phyloP scores from a whole-genome alignment of 768 basidiomycete genomes.

The Pleurotus tuber-regium region DNA sequence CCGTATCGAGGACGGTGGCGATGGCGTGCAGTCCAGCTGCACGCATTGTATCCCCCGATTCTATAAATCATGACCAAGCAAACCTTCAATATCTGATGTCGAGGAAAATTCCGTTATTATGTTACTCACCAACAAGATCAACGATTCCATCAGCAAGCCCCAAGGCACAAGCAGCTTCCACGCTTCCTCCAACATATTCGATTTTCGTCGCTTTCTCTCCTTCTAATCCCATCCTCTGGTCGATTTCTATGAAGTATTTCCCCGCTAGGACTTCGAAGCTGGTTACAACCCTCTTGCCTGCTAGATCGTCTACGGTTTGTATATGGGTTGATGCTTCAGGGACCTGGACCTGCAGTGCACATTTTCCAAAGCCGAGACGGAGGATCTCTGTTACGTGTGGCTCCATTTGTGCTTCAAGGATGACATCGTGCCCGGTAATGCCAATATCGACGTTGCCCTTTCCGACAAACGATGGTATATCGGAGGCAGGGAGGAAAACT shows the following conservation, averaged over 20 bases:
- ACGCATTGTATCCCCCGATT: slow-evolving; percentile 99
- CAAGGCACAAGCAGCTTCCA: slow-evolving; percentile 95
- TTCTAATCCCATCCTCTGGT: slow-evolving; percentile 48
- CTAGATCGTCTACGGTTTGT: slow-evolving; percentile 73
- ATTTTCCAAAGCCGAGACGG: slow-evolving; percentile 90
- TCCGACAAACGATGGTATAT: slow-evolving; percentile 98
- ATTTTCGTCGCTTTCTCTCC: slow-evolving; percentile 71
- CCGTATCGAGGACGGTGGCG: slow-evolving; percentile 74
- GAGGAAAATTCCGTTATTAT: neutral
- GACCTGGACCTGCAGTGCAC: slow-evolving; percentile 86
- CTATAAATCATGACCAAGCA: slow-evolving; percentile 35
- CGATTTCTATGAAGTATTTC: slow-evolving; percentile 71
- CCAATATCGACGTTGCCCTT: slow-evolving; percentile 96
- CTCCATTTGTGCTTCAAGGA: slow-evolving; percentile 87
- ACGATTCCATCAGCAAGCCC: slow-evolving; percentile 98
- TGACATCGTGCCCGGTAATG: slow-evolving; percentile 97
- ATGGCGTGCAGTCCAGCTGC: slow-evolving; percentile 95
- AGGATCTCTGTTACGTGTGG: slow-evolving; percentile 74
- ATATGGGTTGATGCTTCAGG: slow-evolving; percentile 68
- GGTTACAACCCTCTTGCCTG: slow-evolving; percentile 91
- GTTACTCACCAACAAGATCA: slow-evolving; percentile 85
- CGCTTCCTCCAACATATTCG: slow-evolving; percentile 95
- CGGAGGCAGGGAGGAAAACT: slow-evolving; percentile 93
- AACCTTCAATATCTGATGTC: neutral
- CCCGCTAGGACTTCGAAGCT: slow-evolving; percentile 89